A percentile compares a stretch with the other conserved stretches of the same genome.
These are phyloP conservation scores for Pelomyxa schiedti DNA, from an alignment of 78 protist genomes.

Conservation along the genomic window DNA sequence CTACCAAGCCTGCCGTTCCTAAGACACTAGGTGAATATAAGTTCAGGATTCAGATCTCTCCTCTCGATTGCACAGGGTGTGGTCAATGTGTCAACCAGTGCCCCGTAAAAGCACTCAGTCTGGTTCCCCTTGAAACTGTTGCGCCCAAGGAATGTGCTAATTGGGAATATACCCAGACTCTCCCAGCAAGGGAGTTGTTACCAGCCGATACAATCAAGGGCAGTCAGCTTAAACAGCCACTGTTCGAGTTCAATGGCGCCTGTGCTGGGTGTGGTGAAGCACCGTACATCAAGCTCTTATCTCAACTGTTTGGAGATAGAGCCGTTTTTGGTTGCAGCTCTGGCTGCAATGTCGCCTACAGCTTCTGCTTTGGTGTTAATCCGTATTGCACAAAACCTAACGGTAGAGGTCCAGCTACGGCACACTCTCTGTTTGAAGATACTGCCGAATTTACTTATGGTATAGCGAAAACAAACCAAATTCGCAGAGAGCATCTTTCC, in stretches of 20 bases:
- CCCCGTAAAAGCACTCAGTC: slow-evolving; percentile 45
- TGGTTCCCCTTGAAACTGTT: slow-evolving; percentile 3
- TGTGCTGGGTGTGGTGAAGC: slow-evolving; percentile 73
- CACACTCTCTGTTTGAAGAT: slow-evolving; percentile 70
- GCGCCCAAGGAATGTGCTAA: neutral
- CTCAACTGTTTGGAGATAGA: slow-evolving; percentile 60
- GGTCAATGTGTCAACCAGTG: slow-evolving; percentile 41
- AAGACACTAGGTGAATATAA: slow-evolving; percentile 1
- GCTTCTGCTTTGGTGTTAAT: neutral
- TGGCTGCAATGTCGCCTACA: slow-evolving; percentile 32
- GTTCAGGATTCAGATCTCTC: slow-evolving; percentile 42
- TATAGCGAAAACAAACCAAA: neutral
- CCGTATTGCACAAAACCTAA: neutral
- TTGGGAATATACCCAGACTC: slow-evolving; percentile 20
- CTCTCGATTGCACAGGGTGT: slow-evolving; percentile 63
- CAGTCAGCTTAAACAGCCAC: slow-evolving; percentile 45
- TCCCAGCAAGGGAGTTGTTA: slow-evolving; percentile 11
- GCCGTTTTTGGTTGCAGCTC: slow-evolving; percentile 38
- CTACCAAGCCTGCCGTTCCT: neutral
- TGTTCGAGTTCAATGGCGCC: slow-evolving; percentile 64
- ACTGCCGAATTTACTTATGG: slow-evolving; percentile 36
- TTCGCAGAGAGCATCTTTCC: neutral
- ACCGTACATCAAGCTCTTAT: slow-evolving; percentile 50
- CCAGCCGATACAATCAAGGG: slow-evolving; percentile 28
- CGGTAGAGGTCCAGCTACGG: slow-evolving; percentile 79